Conservation (phyloP, 768 basidiomycete species). For the Paxillus ammoniavirescens region DNA sequence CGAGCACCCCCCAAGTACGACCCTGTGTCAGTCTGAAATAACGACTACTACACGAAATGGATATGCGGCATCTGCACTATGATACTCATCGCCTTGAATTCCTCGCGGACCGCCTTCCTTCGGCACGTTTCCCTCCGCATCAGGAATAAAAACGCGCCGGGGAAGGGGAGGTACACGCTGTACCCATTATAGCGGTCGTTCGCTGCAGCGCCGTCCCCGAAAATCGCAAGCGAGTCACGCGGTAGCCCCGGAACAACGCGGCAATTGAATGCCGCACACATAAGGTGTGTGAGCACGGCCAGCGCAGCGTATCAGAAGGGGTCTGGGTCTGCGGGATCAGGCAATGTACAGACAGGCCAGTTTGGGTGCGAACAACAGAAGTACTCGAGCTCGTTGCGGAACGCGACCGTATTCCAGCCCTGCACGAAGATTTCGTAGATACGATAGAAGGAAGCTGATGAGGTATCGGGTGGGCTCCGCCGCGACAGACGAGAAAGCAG, state of each 20-base stretch:
- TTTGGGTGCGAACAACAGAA: conserved; percentile 24
- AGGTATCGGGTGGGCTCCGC: conserved; percentile 25
- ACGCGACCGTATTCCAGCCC: conserved; percentile 18
- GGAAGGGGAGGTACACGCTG: conserved; percentile 14
- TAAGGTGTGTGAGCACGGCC: conserved; percentile 26
- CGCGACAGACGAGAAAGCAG: conserved; percentile 2
- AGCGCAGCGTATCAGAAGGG: conserved; percentile 26
- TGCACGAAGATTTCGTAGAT: conserved; percentile 33
- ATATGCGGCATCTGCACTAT: conserved; percentile 7
- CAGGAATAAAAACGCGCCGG: conserved; percentile 17
- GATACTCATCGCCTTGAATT: conserved; percentile 11
- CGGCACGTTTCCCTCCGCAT: conserved; percentile 9
- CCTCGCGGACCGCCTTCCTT: conserved; percentile 2
- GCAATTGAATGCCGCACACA: conserved; percentile 29
- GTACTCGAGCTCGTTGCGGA: conserved; percentile 35
- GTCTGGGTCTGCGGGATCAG: conserved; percentile 18
- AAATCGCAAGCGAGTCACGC: conserved; percentile 32
- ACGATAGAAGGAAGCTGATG: conserved; percentile 32
- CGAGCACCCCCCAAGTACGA: neutral
- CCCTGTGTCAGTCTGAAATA: neutral
- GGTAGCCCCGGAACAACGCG: conserved; percentile 32
- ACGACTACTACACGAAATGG: conserved; percentile 4
- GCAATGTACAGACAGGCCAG: conserved; percentile 16
- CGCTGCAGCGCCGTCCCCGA: conserved; percentile 30
- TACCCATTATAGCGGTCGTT: conserved; percentile 29